Base-by-base conservation (phyloP, 2,329 filamentous ascomycete species). In the Botrytis aclada region DNA sequence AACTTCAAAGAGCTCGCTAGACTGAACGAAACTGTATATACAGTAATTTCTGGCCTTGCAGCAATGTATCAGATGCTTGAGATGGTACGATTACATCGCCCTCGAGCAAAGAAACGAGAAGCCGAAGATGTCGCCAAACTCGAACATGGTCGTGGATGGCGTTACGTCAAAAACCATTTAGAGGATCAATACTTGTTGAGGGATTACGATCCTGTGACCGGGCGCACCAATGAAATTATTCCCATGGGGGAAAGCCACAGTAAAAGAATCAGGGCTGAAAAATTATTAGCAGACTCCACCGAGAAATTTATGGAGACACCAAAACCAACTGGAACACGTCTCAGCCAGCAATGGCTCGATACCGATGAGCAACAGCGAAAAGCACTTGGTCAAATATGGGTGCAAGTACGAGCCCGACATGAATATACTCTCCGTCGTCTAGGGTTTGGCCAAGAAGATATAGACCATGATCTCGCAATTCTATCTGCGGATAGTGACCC, bases 21-120 rank as follows among this genome's bases (percentile, higher is more conserved):
- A 54, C 9, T 74, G n/a, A 58, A 66, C n/a, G 67, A 70, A 34
- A 56, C 32, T 41, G 43, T 74, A 2, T 62, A 60, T 25, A 29
- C 16, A 29, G 60, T n/a, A 5, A 1, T 73, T 14, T 74, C 62
- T 22, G 58, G 64, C 20, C 8, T 73, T 14, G 43, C 67, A 22
- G 61, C 67, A 29, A 69, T 47, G 22, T 56, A 63, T 62, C 66
- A 74, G 12, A 71, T 74, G 41, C 37, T 71, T 45, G 66, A 71
- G 10, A 45, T 58, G 34, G 54, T 74, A 14, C 71, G 71, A 16
- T 47, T 73, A 4, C 62, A 73, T 43, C n/a, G 63, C 12, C 67
- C 69, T 47, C 45, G 34, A 32, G 34, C 37, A 51, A 20, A 12
- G 22, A 54, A 34, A 10, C 22, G 51, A n/a, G 43, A 64, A 20